Evolutionary conservation across 2,329 filamentous ascomycete genomes (phyloP), one percentile per base, ranked within the genome.

Genomic region (Zasmidium angulare): DNA sequence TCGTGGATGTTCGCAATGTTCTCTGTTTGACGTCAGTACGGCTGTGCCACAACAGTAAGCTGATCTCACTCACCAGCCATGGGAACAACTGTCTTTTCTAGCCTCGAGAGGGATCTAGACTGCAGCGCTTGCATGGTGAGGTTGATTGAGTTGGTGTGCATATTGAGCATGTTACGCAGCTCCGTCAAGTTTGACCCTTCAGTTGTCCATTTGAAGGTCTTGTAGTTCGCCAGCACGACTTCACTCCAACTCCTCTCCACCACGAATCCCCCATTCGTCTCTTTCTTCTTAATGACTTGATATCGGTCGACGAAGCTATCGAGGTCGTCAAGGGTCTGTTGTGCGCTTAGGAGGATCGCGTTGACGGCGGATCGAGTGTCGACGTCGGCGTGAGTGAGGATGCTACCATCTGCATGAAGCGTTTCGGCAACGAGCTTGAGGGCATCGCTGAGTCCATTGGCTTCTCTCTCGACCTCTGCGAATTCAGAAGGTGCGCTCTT

Each of bases 281-380:
- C 70, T 55, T 74, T 73, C 61, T 76, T 78, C 51, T 69, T 74
- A 62, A 79, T 75, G 50, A 77, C 74, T 56, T 79, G 77, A 63
- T 80, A 78, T 47, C 76, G 73, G 48, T 79, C 76, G 17, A 79
- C 71, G 29, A 80, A 69, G 24, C 76, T 75, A 48, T 80, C 77
- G 47, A 81, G 65, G 58, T 80, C 76, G 19, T 75, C 68, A 7
- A 81, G 65, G 0, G 76, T 77, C 43, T 68, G 70, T 56, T 74
- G 71, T 40, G 76, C 78, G 9, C 74, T 77, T 2, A 66, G 61
- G 40, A 80, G 36, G 7, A 80, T 76, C 10, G 70, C 71, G 23
- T 67, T 70, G n/a, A 80, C 68, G 6, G 76, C 77, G 49, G 69
- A 51, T 55, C 71, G 72, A 2, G 72, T 75, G 17, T 69, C 61